Base-by-base conservation (phyloP, 768 basidiomycete species). In the Nevesoporus exiguus region DNA sequence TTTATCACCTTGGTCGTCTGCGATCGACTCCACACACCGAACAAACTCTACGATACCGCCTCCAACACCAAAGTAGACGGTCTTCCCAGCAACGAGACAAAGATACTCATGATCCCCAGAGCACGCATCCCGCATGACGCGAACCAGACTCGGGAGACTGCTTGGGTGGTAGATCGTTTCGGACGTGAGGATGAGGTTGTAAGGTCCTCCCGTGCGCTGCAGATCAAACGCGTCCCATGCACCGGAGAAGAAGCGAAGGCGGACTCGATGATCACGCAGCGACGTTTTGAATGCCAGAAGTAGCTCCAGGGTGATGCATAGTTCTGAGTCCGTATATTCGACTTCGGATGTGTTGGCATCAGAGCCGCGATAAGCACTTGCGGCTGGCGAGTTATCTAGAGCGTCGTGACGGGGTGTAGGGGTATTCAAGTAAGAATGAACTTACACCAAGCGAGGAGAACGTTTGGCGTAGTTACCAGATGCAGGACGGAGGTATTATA, bases 41-140 rank as follows among this genome's bases (percentile, higher is more conserved):
- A 82, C 67, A 61, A 96, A 96, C 55, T 86, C 89, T 13, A 79
- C 70, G 25, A 95, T 73, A 7, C 94, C 91, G 0, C 96, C 95
- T 1, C 94, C 95, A 5, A 98, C 93, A 7, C 96, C 96, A 68
- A 98, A 98, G 67, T 98, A 98, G 19, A 98, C 71, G 14, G 93
- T 80, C 69, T 98, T 98, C 1, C 90, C 91, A 2, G 93, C 94
- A 3, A 97, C 87, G 9, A 97, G 80, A 60, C 87, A 91, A 7
- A 77, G 42, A 58, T 67, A 71, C 7, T 19, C 39, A 13, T 56
- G 42, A n/a, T 30, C 39, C 5, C 43, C 49, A 7, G 56, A 39
- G 51, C 74, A 75, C 13, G 79, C 75, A 0, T 64, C 54, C 47
- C 72, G 71, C 66, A 90, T 63, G 19, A 88, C 67, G 33, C 71